phyloP scores from a whole-genome alignment of 225 moss, liverwort and hornwort genomes.

The Pleurozium schreberi region DNA sequence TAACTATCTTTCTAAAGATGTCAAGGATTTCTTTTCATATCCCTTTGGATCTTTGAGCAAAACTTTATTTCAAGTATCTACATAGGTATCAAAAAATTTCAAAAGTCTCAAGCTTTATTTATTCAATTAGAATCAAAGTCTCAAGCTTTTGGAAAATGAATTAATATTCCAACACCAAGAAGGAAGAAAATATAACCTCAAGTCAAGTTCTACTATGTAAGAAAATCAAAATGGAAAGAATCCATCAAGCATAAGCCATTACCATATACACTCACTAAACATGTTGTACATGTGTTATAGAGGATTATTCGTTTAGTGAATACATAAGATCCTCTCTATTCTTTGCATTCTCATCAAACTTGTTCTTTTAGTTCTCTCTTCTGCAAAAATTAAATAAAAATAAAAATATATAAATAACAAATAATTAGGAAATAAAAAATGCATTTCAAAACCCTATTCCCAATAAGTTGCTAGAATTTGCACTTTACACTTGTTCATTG shows the following conservation, averaged over 20 bases:
- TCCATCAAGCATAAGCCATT: no score
- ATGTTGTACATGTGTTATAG: no score
- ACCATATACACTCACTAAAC: no score
- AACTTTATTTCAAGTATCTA: background rate
- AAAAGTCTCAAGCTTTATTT: rapidly evolving
- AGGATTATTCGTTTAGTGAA: no score
- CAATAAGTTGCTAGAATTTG: background rate
- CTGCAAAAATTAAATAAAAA: no score
- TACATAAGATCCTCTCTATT: no score
- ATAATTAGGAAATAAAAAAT: background rate
- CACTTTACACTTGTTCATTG: no score
- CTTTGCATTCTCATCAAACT: background rate
- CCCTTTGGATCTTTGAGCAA: background rate
- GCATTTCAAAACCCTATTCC: background rate
- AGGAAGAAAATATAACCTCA: rapidly evolving
- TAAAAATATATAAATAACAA: background rate
- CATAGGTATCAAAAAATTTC: no score
- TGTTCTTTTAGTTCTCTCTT: background rate
- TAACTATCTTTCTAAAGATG: rapidly evolving
- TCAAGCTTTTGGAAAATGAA: rapidly evolving
- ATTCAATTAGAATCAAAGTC: background rate
- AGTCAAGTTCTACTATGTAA: background rate
- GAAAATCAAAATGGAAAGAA: background rate
- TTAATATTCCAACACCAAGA: rapidly evolving
- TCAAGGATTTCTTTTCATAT: background rate